Conservation (phyloP, 2,329 filamentous ascomycete species). For the Colletotrichum australisinense region DNA sequence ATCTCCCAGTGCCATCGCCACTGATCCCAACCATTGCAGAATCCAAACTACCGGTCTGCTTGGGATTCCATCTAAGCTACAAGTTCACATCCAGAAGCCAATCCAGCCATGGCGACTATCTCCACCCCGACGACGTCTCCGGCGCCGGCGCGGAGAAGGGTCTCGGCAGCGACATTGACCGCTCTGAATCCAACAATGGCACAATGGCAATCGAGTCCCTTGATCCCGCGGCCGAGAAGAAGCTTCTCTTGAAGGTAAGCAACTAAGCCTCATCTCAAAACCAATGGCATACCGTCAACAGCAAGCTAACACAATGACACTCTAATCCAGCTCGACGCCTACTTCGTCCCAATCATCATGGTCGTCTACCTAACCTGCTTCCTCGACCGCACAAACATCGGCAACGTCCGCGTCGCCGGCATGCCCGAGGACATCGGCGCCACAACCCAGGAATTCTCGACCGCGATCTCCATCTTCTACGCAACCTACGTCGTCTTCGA, state of each 20-base stretch:
- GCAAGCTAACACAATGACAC: background rate
- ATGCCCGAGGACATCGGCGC: conserved; percentile 58
- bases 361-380: conserved; percentile 65
- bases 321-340: conserved; percentile 40
- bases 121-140: conserved; percentile 7
- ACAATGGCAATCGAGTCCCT: conserved; percentile 37
- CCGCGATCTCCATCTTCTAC: conserved; percentile 56
- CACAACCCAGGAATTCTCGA: conserved; percentile 54
- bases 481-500: conserved; percentile 61
- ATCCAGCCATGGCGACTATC: conserved; percentile 11
- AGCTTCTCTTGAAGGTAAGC: conserved; percentile 42
- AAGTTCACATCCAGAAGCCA: background rate
- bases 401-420: conserved; percentile 59
- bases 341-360: conserved; percentile 60
- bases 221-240: conserved; percentile 43
- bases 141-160: conserved; percentile 19
- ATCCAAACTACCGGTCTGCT: background rate
- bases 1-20: background rate
- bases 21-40: background rate
- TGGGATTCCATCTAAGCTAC: background rate
- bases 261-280: background rate
- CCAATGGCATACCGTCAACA: background rate
- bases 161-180: conserved; percentile 23
- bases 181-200: conserved; percentile 23
- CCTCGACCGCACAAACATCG: conserved; percentile 66